These are phyloP conservation scores for Anisogramma anomala DNA, from an alignment of 2,329 filamentous ascomycete species.

Conservation along the genomic window DNA sequence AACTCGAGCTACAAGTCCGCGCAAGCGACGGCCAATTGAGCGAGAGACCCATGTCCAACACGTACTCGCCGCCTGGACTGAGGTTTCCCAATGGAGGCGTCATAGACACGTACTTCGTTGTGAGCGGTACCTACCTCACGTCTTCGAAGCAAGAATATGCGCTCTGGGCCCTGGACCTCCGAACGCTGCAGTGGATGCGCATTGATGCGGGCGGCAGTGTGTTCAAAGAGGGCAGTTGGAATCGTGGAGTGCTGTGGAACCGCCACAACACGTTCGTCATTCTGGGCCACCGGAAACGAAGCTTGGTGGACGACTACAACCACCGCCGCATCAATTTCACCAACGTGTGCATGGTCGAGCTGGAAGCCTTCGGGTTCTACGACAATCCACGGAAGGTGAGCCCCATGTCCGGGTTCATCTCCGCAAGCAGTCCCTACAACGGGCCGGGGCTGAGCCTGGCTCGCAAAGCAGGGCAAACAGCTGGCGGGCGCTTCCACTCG, in stretches of 20 bases:
- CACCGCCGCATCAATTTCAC: conserved; percentile 95
- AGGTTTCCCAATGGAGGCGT: conserved; percentile 93
- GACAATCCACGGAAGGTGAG: conserved; percentile 77
- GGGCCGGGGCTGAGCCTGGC: conserved; percentile 44
- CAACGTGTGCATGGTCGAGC: conserved; percentile 90
- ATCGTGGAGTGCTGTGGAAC: conserved; percentile 86
- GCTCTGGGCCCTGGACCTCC: conserved; percentile 84
- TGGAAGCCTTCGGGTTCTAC: conserved; percentile 94
- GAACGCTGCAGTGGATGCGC: conserved; percentile 81
- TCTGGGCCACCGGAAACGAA: conserved; percentile 83
- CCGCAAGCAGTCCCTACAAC: conserved; percentile 62
- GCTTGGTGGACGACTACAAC: conserved; percentile 94
- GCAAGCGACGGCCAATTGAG: conserved; percentile 70
- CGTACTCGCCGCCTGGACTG: conserved; percentile 79
- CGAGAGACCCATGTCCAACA: conserved; percentile 80
- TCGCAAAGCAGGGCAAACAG: conserved; percentile 51
- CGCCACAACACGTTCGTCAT: conserved; percentile 92
- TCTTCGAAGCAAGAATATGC: conserved; percentile 98
- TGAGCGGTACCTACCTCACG: conserved; percentile 93
- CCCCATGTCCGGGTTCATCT: conserved; percentile 74
- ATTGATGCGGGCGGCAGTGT: conserved; percentile 92
- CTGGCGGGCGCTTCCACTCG: conserved; percentile 65
- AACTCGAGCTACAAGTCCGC: conserved; percentile 83
- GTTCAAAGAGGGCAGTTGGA: conserved; percentile 97
- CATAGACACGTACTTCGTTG: conserved; percentile 92